A percentile compares a stretch with the other conserved stretches of the same genome.
Evolutionary conservation across 495 filamentous ascomycete genomes (phyloP).

Genomic region (Ramalina intermedia): DNA sequence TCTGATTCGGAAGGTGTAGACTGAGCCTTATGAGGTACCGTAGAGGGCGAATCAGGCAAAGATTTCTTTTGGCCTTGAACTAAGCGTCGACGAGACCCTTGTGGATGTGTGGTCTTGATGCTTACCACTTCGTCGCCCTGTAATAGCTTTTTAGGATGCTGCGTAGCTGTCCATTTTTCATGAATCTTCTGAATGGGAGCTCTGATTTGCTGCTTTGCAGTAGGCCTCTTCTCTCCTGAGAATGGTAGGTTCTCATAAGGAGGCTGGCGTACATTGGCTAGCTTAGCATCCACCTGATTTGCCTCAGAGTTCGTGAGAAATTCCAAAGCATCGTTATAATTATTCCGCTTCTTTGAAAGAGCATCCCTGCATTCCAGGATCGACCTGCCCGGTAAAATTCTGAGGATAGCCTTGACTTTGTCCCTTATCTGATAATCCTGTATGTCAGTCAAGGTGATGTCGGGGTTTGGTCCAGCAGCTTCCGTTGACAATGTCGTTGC

Average conservation of each 20-base stretch:
- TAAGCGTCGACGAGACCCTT: constrained; percentile 38
- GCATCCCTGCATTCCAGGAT: constrained; percentile 38
- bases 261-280: background rate
- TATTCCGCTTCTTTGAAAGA: constrained; percentile 35
- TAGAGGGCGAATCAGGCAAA: background rate
- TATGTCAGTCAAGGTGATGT: constrained; percentile 40
- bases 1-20: constrained; percentile 24
- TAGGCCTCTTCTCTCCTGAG: constrained; percentile 10
- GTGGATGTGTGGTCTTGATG: constrained; percentile 10
- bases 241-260: background rate
- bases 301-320: constrained; percentile 30
- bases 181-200: constrained; percentile 40
- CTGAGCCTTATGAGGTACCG: constrained; percentile 12
- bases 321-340: constrained; percentile 45
- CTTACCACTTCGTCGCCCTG: constrained; percentile 5
- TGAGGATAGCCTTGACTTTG: constrained; percentile 42
- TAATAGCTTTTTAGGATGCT: constrained; percentile 12
- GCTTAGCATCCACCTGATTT: background rate
- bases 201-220: constrained; percentile 46
- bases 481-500: constrained; percentile 31
- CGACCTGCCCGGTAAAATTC: constrained; percentile 35
- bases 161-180: constrained; percentile 43
- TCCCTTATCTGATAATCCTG: constrained; percentile 32
- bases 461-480: constrained; percentile 22
- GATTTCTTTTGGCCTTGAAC: constrained; percentile 38